Evolutionary conservation across 164 flowering plant genomes (phyloP).

Genomic region (Vitis rotundifolia): DNA sequence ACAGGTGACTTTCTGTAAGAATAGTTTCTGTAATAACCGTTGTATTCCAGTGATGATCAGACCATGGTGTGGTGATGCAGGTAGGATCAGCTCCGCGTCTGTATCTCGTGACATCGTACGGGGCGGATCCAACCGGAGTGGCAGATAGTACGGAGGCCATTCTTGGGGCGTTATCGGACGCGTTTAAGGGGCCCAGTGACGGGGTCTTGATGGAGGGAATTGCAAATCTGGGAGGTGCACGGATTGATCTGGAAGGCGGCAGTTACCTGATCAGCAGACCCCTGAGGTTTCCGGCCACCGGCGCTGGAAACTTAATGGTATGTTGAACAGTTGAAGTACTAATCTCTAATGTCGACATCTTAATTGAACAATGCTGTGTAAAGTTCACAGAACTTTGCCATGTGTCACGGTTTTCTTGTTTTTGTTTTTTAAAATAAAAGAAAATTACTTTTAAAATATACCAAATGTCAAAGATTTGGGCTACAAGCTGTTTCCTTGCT

Average conservation of each 20-base stretch:
- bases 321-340: not conserved
- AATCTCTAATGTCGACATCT: too few species aligned
- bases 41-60: not conserved
- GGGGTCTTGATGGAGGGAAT: constrained; percentile 60
- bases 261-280: constrained; percentile 69
- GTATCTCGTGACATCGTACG: constrained; percentile 57
- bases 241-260: constrained; percentile 77
- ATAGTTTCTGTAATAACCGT: not conserved
- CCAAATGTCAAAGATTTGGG: too few species aligned
- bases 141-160: constrained; percentile 81
- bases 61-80: constrained; percentile 21
- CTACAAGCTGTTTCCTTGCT: too few species aligned
- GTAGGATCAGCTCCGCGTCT: constrained; percentile 22
- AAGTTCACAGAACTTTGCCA: too few species aligned
- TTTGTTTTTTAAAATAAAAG: too few species aligned
- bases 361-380: too few species aligned
- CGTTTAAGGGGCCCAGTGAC: constrained; percentile 25
- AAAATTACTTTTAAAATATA: too few species aligned
- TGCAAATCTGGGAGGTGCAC: constrained; percentile 78
- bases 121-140: constrained; percentile 88
- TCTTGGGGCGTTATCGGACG: constrained; percentile 62
- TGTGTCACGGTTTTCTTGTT: too few species aligned
- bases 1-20: constrained; percentile 8
- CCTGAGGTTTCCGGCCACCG: constrained; percentile 57
- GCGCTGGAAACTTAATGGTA: constrained; percentile 82